Conservation (phyloP, 345 rosid species). For the Rhizophora apiculata region DNA sequence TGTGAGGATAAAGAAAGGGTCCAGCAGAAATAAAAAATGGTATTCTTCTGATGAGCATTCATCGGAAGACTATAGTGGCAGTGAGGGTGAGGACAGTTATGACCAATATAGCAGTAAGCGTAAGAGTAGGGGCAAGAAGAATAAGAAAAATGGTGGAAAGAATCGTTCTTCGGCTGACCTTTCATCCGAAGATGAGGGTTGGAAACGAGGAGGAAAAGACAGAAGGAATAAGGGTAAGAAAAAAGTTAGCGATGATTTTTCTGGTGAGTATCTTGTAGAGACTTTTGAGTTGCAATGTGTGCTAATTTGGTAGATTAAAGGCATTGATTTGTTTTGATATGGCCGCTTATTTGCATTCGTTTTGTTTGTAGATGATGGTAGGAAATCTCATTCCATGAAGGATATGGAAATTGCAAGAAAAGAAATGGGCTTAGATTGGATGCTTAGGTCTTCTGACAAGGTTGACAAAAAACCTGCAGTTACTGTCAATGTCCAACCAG, state of each 20-base stretch:
- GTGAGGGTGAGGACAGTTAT: slow-evolving; percentile 26
- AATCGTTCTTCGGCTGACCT: slow-evolving; percentile 21
- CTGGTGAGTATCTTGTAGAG: slow-evolving; percentile 16
- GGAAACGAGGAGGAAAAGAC: slow-evolving; percentile 19
- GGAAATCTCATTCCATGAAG: slow-evolving; percentile 18
- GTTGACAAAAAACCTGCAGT: slow-evolving; percentile 31
- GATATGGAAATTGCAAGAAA: slow-evolving; percentile 56
- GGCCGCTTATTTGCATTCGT: neutral
- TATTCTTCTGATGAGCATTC: slow-evolving; percentile 52
- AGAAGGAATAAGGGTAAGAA: slow-evolving; percentile 25
- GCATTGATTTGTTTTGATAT: neutral
- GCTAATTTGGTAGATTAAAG: neutral
- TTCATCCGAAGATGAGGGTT: slow-evolving; percentile 31
- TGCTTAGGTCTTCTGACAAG: slow-evolving; percentile 64
- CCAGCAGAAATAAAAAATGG: slow-evolving; percentile 59
- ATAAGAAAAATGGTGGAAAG: slow-evolving; percentile 28
- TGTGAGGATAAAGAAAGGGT: slow-evolving; percentile 37
- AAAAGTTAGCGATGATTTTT: slow-evolving; percentile 3
- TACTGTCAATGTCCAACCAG: slow-evolving; percentile 31
- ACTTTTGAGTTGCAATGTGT: neutral
- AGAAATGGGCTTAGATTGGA: slow-evolving; percentile 81
- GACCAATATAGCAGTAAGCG: slow-evolving; percentile 16
- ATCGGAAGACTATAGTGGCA: slow-evolving; percentile 16
- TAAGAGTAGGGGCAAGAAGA: slow-evolving; percentile 25
- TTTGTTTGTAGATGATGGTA: slow-evolving; percentile 26